phyloP scores from a whole-genome alignment of 257 asterid genomes.

The Fraxinus quadrangulata region DNA sequence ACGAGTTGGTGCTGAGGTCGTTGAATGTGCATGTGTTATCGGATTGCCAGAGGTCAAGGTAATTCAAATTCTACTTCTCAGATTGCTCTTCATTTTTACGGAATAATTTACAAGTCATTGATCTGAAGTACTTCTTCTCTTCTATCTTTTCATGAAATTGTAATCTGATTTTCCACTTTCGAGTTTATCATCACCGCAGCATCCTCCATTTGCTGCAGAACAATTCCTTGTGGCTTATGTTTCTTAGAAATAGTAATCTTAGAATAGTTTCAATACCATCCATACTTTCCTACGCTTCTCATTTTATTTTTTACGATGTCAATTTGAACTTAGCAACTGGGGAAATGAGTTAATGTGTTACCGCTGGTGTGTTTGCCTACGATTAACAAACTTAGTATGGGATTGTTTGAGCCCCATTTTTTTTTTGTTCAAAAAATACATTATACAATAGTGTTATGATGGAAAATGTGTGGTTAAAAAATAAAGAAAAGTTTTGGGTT shows the following conservation, averaged over 20 bases:
- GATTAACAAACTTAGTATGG: no score
- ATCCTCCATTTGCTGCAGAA: neutral
- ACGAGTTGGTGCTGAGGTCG: slow-evolving; percentile 72
- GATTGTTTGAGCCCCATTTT: no score
- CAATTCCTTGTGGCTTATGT: neutral
- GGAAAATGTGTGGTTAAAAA: no score
- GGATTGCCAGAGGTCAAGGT: slow-evolving; percentile 88
- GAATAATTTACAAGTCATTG: neutral
- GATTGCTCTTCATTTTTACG: slow-evolving; percentile 4
- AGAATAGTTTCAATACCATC: neutral
- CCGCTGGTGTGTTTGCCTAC: no score
- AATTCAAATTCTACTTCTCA: slow-evolving; percentile 5
- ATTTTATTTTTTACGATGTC: neutral
- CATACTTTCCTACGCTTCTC: neutral
- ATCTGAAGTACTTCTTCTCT: neutral
- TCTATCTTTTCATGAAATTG: neutral
- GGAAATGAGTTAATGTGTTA: no score
- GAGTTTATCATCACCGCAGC: neutral
- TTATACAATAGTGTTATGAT: no score
- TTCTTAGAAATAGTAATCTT: neutral
- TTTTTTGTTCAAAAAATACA: no score
- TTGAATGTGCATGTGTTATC: slow-evolving; percentile 86
- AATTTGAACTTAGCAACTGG: neutral
- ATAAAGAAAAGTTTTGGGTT: no score
- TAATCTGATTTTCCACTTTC: no score